phyloP scores from a whole-genome alignment of 139 green algal genomes.

The Volvox reticuliferus region DNA sequence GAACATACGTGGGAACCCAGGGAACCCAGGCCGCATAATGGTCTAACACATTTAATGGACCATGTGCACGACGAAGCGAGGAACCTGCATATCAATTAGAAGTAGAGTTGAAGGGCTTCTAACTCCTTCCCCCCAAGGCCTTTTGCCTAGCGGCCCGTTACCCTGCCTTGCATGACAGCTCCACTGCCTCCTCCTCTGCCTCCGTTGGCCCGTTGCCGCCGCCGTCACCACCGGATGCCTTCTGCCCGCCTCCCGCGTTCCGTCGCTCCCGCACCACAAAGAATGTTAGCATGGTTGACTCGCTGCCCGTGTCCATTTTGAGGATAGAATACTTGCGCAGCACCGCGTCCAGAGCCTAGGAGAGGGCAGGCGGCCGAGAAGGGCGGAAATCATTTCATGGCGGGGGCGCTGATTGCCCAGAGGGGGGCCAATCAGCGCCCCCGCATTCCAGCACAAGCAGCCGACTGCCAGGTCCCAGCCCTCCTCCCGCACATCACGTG shows the following conservation, averaged over 20 bases:
- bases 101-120: no score
- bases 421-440: neutral
- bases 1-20: no score
- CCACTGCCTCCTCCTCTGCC: slow-evolving; percentile 39
- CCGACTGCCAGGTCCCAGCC: no score
- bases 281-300: neutral
- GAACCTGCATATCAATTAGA: no score
- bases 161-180: slow-evolving; percentile 18
- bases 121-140: no score
- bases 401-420: neutral
- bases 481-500: no score
- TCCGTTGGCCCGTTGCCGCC: neutral
- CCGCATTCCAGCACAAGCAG: no score
- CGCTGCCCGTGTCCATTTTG: slow-evolving; percentile 6
- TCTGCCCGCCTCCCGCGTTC: no score
- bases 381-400: neutral
- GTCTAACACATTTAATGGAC: no score
- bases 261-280: slow-evolving; percentile 41
- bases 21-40: no score
- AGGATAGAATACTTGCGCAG: slow-evolving; percentile 25
- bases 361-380: neutral
- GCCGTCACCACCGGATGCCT: no score
- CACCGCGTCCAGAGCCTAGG: slow-evolving; percentile 18
- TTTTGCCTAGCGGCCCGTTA: neutral
- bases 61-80: no score